phyloP scores from a whole-genome alignment of 1,284 basidiomycete genomes.

The Sanghuangporus sanghuang region DNA sequence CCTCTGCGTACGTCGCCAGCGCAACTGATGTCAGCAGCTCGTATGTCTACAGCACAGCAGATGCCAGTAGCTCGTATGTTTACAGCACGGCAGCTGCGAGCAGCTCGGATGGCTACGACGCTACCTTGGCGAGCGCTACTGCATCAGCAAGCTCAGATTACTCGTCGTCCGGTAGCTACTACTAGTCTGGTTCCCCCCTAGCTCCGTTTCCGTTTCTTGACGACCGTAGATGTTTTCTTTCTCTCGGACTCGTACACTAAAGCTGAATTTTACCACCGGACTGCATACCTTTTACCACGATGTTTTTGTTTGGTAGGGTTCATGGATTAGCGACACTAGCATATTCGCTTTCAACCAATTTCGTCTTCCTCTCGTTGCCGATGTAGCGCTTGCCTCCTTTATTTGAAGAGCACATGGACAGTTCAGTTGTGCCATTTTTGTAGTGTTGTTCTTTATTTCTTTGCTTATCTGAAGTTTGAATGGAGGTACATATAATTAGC shows the following conservation, averaged over 20 bases:
- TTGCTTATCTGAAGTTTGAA: neutral
- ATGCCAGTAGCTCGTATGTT: neutral
- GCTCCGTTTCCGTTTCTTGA: neutral
- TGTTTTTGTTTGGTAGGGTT: neutral
- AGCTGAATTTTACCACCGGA: neutral
- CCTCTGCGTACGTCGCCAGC: conserved; percentile 13
- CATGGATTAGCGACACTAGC: neutral
- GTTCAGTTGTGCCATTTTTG: neutral
- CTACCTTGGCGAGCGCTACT: neutral
- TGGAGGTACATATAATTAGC: neutral
- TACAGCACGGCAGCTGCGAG: neutral
- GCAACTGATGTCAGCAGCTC: conserved; percentile 1
- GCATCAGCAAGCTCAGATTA: neutral
- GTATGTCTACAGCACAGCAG: neutral
- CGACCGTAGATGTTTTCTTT: neutral
- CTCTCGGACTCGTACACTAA: conserved; percentile 11
- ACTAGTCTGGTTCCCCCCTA: neutral
- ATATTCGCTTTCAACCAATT: neutral
- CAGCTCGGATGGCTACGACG: neutral
- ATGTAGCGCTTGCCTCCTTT: neutral
- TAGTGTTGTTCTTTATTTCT: neutral
- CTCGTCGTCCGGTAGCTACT: conserved; percentile 9
- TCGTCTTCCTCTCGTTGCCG: neutral
- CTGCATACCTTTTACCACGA: neutral
- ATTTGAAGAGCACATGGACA: neutral